A percentile compares a stretch with the other conserved stretches of the same genome.
Conservation (phyloP, 2,329 filamentous ascomycete species). For the Pseudocercospora pini-densiflorae region DNA sequence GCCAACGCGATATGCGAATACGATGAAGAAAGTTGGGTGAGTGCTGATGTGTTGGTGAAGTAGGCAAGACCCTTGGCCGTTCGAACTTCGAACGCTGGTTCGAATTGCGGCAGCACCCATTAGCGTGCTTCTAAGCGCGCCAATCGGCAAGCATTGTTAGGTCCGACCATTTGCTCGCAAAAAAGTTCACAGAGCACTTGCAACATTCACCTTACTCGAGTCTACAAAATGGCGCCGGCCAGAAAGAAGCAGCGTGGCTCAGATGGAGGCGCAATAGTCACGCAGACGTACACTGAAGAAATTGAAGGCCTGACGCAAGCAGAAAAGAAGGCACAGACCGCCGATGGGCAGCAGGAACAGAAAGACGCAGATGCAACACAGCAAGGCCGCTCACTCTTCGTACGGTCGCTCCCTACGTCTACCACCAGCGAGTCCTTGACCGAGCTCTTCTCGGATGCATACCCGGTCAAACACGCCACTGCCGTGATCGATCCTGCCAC, state of each 20-base stretch:
- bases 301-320: not conserved
- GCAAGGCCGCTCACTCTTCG: conserved; percentile 69
- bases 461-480: conserved; percentile 93
- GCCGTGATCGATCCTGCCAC: conserved; percentile 85
- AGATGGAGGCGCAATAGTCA: conserved; percentile 31
- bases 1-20: not conserved
- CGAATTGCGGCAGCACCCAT: not conserved
- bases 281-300: conserved; percentile 20
- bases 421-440: conserved; percentile 83
- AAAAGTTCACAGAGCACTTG: not conserved
- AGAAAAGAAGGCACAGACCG: conserved; percentile 12
- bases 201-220: not conserved
- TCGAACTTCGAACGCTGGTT: not conserved
- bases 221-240: conserved; percentile 35
- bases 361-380: conserved; percentile 28
- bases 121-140: not conserved
- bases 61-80: no score
- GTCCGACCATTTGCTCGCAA: not conserved
- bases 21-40: not conserved
- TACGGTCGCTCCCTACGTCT: conserved; percentile 78
- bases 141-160: not conserved
- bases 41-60: no score
- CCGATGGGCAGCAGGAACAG: conserved; percentile 24
- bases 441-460: conserved; percentile 90
- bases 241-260: conserved; percentile 40